Conservation (phyloP, 495 filamentous ascomycete genomes). For the Copromyces sp. region DNA sequence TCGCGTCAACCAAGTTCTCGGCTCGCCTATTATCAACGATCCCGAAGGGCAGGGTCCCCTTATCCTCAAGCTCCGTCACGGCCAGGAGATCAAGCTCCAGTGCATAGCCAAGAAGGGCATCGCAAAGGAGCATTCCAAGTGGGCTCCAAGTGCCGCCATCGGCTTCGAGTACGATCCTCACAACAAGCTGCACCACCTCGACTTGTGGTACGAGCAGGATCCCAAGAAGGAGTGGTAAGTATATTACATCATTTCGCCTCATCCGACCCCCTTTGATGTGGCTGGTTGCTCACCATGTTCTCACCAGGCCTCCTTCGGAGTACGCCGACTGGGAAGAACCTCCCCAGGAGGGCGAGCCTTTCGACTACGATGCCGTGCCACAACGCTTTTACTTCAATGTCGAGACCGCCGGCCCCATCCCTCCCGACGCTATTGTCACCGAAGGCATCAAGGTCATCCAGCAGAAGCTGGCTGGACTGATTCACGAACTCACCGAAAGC, state of each 20-base stretch:
- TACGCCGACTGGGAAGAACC: constrained; percentile 83
- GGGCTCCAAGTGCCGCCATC: constrained; percentile 82
- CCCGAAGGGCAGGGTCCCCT: constrained; percentile 66
- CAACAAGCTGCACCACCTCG: constrained; percentile 81
- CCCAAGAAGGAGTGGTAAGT: constrained; percentile 80
- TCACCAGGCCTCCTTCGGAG: constrained; percentile 66
- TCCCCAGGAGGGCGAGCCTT: constrained; percentile 67
- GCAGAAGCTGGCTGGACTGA: constrained; percentile 77
- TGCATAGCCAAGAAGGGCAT: constrained; percentile 98
- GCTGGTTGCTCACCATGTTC: background rate
- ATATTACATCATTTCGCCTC: background rate
- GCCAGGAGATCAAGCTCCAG: constrained; percentile 77
- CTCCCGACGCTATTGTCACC: constrained; percentile 76
- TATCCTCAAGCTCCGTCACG: constrained; percentile 79
- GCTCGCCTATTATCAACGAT: constrained; percentile 82
- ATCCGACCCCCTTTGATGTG: background rate
- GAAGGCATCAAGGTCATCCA: constrained; percentile 85
- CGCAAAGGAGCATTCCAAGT: constrained; percentile 97
- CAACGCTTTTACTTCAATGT: constrained; percentile 84
- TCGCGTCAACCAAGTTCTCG: constrained; percentile 47
- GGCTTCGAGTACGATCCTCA: constrained; percentile 97
- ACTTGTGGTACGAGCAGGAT: constrained; percentile 91
- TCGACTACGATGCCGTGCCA: constrained; percentile 84
- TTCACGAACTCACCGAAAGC: constrained; percentile 56
- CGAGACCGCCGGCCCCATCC: constrained; percentile 76